Evolutionary conservation across 78 protist species (phyloP).

Genomic region (Isochrysis galbana): DNA sequence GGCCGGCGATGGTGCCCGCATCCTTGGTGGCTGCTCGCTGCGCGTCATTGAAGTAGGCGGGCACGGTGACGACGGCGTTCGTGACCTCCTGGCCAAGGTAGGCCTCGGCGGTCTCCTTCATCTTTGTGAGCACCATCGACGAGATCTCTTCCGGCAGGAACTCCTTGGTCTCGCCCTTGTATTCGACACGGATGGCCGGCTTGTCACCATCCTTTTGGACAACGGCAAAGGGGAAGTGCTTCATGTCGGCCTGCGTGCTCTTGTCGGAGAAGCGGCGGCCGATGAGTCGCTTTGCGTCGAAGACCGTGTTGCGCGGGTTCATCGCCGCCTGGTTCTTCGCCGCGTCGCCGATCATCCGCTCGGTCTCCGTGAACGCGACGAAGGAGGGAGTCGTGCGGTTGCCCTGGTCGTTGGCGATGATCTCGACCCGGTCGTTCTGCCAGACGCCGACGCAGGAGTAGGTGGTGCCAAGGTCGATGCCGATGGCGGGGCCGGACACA

Average conservation of each 20-base stretch:
- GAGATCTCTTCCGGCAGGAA: conserved; percentile 67
- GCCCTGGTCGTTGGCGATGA: no score
- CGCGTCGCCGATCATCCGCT: conserved; percentile 83
- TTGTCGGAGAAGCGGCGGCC: conserved; percentile 67
- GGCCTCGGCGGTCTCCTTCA: no score
- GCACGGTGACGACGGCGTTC: no score
- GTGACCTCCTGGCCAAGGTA: conserved; percentile 70
- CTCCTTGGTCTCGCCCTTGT: conserved; percentile 20
- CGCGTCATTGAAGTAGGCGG: no score
- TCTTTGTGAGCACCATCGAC: no score
- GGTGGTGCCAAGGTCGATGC: no score
- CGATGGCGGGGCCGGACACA: no score
- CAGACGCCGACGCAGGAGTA: no score
- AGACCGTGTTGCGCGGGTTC: conserved; percentile 97
- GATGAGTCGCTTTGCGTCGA: no score
- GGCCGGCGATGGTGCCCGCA: no score
- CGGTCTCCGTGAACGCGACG: conserved; percentile 66
- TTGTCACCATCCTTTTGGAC: conserved; percentile 48
- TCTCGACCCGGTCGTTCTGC: no score
- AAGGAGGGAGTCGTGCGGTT: conserved; percentile 70
- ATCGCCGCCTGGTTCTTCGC: conserved; percentile 97
- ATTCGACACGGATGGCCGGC: conserved; percentile 39
- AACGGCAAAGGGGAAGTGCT: conserved; percentile 83
- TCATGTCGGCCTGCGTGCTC: conserved; percentile 79
- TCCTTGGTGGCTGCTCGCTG: no score